Evolutionary conservation across 192 early-diverging fungal species (phyloP), one percentile per base, ranked within the genome.

Genomic region (Podila verticillata): DNA sequence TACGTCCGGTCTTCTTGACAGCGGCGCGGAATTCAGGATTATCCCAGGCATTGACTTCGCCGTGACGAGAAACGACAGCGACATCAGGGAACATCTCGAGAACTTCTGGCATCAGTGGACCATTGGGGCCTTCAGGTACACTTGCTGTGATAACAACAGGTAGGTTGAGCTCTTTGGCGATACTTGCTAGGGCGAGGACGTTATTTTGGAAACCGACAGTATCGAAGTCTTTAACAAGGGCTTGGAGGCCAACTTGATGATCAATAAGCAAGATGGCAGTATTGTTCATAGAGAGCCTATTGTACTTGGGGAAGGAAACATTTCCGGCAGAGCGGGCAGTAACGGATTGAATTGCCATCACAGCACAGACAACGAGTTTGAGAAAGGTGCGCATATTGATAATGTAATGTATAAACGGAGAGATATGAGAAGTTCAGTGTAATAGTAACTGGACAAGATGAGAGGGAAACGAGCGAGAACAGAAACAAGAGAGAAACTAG

Each of bases 1-100:
- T 75, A 51, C 69, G 68, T 63, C 73, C 73, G 36, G 73, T 75
- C 58, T 67, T 68, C 48, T 68, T 61, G 60, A 75, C 73, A 69
- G 73, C 73, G 9, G 56, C 49, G 10, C 67, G 66, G 62, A 75
- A 75, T 31, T 62, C 32, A 48, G 57, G 39, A 39, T 75, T 57
- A 54, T 75, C 73, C 73, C 73, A 75, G 36, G 73, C 73, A 63
- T 75, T 75, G 73, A 75, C 68, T 68, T 75, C 66, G 61, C 73
- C 73, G 61, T 66, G 73, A 36, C 73, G 73, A 28, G 73, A 31
- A 60, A 75, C 68, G 35, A 69, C 60, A 51, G 66, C 58, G 34
- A 67, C 65, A 66, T 75, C 61, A 57, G 73, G 73, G 61, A 75
- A 75, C 73, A 75, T 70, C 12, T 66, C 56, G 35, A 69, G 67